A percentile compares a stretch with the other conserved stretches of the same genome.
Conservation (phyloP, 345 rosid species). For the Pistacia atlantica region DNA sequence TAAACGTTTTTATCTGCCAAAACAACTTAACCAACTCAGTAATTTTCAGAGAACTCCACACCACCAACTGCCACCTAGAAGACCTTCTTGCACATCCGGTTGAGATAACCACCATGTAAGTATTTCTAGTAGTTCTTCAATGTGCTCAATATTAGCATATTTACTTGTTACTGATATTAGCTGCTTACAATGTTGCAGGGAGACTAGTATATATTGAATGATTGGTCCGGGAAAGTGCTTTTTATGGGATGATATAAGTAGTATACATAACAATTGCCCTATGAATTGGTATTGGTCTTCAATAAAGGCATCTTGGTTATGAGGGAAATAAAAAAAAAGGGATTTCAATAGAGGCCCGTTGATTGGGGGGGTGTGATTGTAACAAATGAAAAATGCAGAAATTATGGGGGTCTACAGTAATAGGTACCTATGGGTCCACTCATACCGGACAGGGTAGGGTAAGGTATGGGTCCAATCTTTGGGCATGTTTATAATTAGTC, state of each 20-base stretch:
- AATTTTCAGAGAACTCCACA: slow-evolving; percentile 66
- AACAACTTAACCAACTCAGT: not conserved
- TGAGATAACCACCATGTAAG: slow-evolving; percentile 43
- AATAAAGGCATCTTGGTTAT: not conserved
- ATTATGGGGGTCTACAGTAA: too few relatives aligned
- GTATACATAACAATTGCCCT: not conserved
- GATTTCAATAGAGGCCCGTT: too few relatives aligned
- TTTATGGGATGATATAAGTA: not conserved
- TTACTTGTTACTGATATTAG: not conserved
- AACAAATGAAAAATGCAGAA: too few relatives aligned
- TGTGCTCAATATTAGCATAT: too few relatives aligned
- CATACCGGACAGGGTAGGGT: too few relatives aligned
- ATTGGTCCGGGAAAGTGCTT: not conserved
- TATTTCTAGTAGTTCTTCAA: not conserved
- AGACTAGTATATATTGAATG: not conserved
- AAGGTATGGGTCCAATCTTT: too few relatives aligned
- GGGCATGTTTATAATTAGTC: too few relatives aligned
- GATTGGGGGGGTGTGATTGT: too few relatives aligned
- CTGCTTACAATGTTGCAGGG: slow-evolving; percentile 1
- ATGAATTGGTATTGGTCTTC: not conserved
- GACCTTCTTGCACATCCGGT: slow-evolving; percentile 63
- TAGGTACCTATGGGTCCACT: too few relatives aligned
- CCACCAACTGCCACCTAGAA: slow-evolving; percentile 73
- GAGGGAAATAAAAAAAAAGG: too few relatives aligned
- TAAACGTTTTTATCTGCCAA: not conserved